Base-by-base conservation (phyloP, 2,329 filamentous ascomycete genomes). In the Ophiosphaerella herpotricha region DNA sequence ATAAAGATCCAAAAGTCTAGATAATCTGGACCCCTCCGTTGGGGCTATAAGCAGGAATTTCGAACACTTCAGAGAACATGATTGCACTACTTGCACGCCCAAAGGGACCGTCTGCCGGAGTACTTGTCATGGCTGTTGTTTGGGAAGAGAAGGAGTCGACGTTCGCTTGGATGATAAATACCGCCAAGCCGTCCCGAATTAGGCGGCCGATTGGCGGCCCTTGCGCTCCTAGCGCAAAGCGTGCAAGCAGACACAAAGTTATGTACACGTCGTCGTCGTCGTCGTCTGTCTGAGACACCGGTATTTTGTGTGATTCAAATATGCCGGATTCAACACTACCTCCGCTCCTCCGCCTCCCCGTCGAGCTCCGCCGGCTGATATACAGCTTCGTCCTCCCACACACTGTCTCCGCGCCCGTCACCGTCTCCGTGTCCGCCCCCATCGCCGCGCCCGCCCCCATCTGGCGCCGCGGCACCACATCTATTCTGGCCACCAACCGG, bases 11-110 rank as follows among this genome's bases (percentile, higher is more conserved):
- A 43, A 54, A 50, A 54, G 54, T 52, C 80, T 69, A 82, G 65
- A 76, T 70, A 56, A 68, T 70, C 52, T 57, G 61, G 63, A 82
- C 80, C 80, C 80, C 80, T 72, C 62, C 77, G 60, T 77, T 81
- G 80, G 80, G 80, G 79, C 77, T 81, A 80, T 80, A 64, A 48
- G 61, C 61, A 63, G 62, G 54, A 62, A 59, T 60, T 39, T 58
- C 56, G 57, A 58, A 56, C 69, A 65, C 60, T 50, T 60, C 54
- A 45, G 46, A 57, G 47, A 49, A 55, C 50, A 48, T 48, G 38
- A n/a, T 48, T 48, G 39, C 33, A 31, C 21, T 62, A 50, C 43
- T 48, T 60, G 50, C 50, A 61, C 64, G 61, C 63, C 68, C 58
- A 45, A 39, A 51, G 13, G 56, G 63, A 64, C 66, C 63, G 59